Base-by-base conservation (phyloP, 1,139 yeast genomes). In the Blastobotrys ciferrii region DNA sequence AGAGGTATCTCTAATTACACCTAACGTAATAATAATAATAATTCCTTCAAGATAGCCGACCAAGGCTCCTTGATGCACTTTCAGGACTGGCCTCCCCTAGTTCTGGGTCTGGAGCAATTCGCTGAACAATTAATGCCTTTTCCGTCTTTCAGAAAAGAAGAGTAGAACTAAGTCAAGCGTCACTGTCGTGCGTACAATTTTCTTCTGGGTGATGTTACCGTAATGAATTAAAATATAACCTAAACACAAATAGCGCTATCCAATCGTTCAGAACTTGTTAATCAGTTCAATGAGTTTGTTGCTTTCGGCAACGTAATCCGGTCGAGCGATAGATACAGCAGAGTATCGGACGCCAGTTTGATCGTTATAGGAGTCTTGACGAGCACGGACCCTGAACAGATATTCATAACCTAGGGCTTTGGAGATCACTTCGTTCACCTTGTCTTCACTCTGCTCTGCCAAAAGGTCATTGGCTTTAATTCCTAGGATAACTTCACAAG, bases 301-400 rank as follows among this genome's bases (percentile, higher is more conserved):
- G 48, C 83, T 74, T 64, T 88, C 96, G 32, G 75, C 74, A 49
- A 69, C 72, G 62, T 68, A 85, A 61, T 86, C 82, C 48, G 88
- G 63, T 30, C 76, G 76, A 45, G 73, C 73, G 30, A 86, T 61
- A 25, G 76, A 75, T 42, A 78, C 71, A 2, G 80, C 84, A 52
- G 83, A 83, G 66, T 84, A 87, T 64, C 96, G 80, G 18, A 87
- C 82, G 64, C 95, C 79, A 38, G 78, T 76, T 46, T 77, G 80
- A 49, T 91, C 96, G 60, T 89, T 85, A 66, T 85, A 92, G 53
- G 79, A 79, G 61, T 92, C 98, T 63, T 81, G 86, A 65, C 83
- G 81, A 6, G 96, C 97, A 61, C 84, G 81, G 45, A 89, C 67
- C 68, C 95, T 79, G 66, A 92, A 84, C 42, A 77, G 75, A 61